Conservation (phyloP, 2,329 filamentous ascomycete species). For the Phialophora tarda region DNA sequence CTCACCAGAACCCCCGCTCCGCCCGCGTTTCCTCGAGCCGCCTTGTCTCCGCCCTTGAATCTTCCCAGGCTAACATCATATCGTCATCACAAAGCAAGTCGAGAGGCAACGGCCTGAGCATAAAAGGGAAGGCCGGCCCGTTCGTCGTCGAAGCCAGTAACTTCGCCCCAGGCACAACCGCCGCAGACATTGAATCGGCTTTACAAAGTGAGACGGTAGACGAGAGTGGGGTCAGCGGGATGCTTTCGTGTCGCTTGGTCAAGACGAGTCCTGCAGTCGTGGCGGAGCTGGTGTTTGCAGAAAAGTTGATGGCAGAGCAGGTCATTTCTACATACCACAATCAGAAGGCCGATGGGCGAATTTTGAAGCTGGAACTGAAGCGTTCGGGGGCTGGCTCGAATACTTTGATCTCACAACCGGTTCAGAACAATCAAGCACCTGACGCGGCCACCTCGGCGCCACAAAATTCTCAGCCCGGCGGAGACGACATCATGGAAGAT, state of each 20-base stretch:
- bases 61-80: slow-evolving; percentile 44
- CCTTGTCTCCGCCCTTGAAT: slow-evolving; percentile 38
- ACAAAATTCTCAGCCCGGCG: background rate
- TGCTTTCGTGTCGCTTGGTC: slow-evolving; percentile 61
- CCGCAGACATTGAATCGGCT: slow-evolving; percentile 68
- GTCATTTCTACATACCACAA: slow-evolving; percentile 67
- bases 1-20: slow-evolving; percentile 44
- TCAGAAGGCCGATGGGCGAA: slow-evolving; percentile 67
- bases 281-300: slow-evolving; percentile 64
- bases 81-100: slow-evolving; percentile 42
- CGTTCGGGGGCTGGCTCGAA: slow-evolving; percentile 35
- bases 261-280: slow-evolving; percentile 61
- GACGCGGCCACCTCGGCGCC: slow-evolving; percentile 12
- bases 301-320: slow-evolving; percentile 62
- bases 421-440: background rate
- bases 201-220: slow-evolving; percentile 53
- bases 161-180: slow-evolving; percentile 70
- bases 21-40: slow-evolving; percentile 37
- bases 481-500: slow-evolving; percentile 35
- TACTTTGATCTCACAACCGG: background rate
- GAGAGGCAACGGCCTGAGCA: slow-evolving; percentile 53
- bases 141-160: slow-evolving; percentile 66
- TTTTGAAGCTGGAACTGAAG: slow-evolving; percentile 64
- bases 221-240: slow-evolving; percentile 44
- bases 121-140: slow-evolving; percentile 61